Base-by-base conservation (phyloP, 169 alveolate genomes). In the Babesia ovis region DNA sequence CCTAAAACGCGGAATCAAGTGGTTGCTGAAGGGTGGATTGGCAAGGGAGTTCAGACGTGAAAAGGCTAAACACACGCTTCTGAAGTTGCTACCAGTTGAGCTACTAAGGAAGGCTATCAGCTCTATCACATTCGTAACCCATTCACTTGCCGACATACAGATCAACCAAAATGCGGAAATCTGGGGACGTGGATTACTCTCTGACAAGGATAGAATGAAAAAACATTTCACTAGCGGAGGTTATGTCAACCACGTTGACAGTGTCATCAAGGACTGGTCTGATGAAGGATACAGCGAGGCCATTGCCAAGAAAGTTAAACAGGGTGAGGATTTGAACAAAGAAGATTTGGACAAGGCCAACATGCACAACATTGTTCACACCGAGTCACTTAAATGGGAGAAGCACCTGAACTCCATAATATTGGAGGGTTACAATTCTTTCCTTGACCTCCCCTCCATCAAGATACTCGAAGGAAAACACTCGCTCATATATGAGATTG, bases 371-470 rank as follows among this genome's bases (percentile, higher is more conserved):
- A 62, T 82, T n/a, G 69, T 79, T 32, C 67, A 69, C 54, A 80
- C 70, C 27, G 88, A 89, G 66, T 68, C 85, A 34, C 86, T 85
- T 29, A 84, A 82, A 45, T 89, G 93, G 93, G 91, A 89, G 68
- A 85, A 85, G 34, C 66, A 81, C 68, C 69, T 89, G 31, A 89
- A 84, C 62, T 56, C 77, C 29, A 74, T 64, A 35, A 83, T 81
- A 32, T 69, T 74, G 43, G 85, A 81, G 37, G 85, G 89, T 0
- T 85, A 71, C 48, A 76, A 77, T 16, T 20, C 58, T 45, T 89
- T 87, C 85, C 70, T 89, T 27, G 90, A 88, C 9, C 18, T 88
- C 6, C 77, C 84, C 27, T 81, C 84, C 16, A 72, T 81, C 62
- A 69, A 80, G 60, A 37, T 31, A 20, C 43, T 73, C 20, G 77